Evolutionary conservation across 108 stramenopile genomes (phyloP), one percentile per base, ranked within the genome.

Genomic region (Cyclotella baltica): DNA sequence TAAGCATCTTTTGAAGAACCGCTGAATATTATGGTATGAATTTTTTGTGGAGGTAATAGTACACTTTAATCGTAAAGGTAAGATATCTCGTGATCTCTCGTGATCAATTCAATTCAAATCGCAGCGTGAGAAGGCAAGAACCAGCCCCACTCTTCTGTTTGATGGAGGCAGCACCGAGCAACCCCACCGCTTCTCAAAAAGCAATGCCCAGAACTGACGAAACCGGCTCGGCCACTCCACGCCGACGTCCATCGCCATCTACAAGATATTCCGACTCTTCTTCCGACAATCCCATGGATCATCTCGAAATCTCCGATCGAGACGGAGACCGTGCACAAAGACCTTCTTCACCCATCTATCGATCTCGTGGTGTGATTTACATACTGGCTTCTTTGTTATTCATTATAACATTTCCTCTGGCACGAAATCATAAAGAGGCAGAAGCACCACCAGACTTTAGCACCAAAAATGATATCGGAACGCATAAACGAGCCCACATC

Each of bases 201-300:
- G n/a, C 47, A 56, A 56, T 3, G 3, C 25, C 25, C 25, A 27
- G 23, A n/a, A 25, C 11, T 11, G 55, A 56, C 11, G 55, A 56
- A 22, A 27, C 20, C 20, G 25, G 25, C 55, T 11, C 20, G 20
- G 23, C 11, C 25, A 56, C 11, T 23, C 20, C 55, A 56, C 55
- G 55, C 25, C 55, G 55, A 56, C 55, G 55, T 25, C 55, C 55
- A 11, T 56, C 22, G 11, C 55, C 55, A 10, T 56, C 55, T 1
- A 25, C 25, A 43, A 43, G 40, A 43, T 8, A 43, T 8, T 11
- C 10, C 40, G 40, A 8, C 40, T 13, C 40, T 43, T 13, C n/a
- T n/a, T n/a, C n/a, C n/a, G n/a, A n/a, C n/a, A n/a, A n/a, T n/a
- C 11, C 55, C 20, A 27, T 56, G 55, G 55, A 56, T 25, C 55